Percentiles rank a stretch among this genome's conserved stretches.
phyloP scores from a whole-genome alignment of 2,329 filamentous ascomycete genomes.

The Leptographium radiaticola region DNA sequence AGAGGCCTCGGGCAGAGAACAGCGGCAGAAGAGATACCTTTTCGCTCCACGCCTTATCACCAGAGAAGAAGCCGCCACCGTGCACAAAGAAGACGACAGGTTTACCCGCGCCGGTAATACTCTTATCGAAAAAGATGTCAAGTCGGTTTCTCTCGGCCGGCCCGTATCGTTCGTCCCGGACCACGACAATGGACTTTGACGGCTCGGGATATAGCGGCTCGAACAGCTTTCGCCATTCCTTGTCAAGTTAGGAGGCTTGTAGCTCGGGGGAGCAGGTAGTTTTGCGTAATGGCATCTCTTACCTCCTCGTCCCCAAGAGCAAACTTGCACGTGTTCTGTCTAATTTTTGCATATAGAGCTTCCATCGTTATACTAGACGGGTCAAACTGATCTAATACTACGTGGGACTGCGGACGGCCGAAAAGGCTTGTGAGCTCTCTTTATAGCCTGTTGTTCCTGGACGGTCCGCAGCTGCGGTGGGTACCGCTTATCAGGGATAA shows the following conservation, averaged over 20 bases:
- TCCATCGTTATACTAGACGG: not conserved
- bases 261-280: not conserved
- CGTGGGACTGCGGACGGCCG: too few species aligned
- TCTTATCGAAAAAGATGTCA: not conserved
- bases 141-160: not conserved
- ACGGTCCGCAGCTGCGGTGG: too few species aligned
- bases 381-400: too few species aligned
- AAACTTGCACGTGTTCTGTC: not conserved
- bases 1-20: too few species aligned
- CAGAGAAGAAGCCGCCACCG: slow-evolving; percentile 1
- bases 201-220: not conserved
- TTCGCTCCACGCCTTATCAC: not conserved
- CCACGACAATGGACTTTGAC: not conserved
- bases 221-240: not conserved
- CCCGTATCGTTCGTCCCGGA: not conserved
- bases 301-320: slow-evolving; percentile 1
- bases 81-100: slow-evolving; percentile 1
- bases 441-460: too few species aligned
- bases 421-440: too few species aligned
- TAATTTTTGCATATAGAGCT: not conserved
- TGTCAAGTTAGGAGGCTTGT: not conserved
- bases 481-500: too few species aligned
- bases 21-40: too few species aligned
- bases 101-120: not conserved
- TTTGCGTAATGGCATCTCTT: not conserved